Conservation (phyloP, 805 yeast genomes). For the Blastobotrys mokoenaii region DNA sequence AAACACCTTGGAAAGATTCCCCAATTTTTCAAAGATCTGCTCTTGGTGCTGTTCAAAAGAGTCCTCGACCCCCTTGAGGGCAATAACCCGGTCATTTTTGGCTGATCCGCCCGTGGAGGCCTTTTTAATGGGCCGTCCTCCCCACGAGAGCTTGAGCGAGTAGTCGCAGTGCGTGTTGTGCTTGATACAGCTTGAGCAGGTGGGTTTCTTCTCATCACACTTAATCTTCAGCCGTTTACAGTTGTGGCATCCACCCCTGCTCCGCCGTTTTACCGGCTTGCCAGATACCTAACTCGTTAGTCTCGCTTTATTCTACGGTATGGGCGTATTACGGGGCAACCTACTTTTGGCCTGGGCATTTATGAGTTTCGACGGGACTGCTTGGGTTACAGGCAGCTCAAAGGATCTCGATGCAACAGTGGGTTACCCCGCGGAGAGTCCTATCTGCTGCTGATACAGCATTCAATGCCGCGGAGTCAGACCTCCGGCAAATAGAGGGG, state of each 20-base stretch:
- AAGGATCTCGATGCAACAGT: too few species aligned
- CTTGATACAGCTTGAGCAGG: constrained; percentile 48
- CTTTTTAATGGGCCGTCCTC: constrained; percentile 59
- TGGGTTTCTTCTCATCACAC: constrained; percentile 62
- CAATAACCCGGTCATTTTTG: background rate
- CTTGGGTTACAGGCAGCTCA: too few species aligned
- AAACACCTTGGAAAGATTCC: constrained; percentile 4
- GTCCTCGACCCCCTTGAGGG: too few species aligned
- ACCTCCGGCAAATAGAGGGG: too few species aligned
- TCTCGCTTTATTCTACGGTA: background rate
- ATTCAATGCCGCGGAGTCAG: too few species aligned
- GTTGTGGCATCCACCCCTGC: constrained; percentile 22
- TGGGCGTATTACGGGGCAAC: background rate
- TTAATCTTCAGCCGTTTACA: constrained; percentile 20
- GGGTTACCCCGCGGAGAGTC: too few species aligned
- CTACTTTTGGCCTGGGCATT: constrained; percentile 1
- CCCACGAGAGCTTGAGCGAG: constrained; percentile 58
- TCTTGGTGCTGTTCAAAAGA: too few species aligned
- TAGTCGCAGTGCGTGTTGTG: constrained; percentile 48
- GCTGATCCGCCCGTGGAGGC: constrained; percentile 16
- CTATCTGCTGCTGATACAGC: too few species aligned
- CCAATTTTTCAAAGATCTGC: too few species aligned
- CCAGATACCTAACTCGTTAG: constrained; percentile 6
- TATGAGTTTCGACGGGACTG: too few species aligned
- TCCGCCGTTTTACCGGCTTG: constrained; percentile 16